Percentiles rank a stretch among this genome's conserved stretches.
These are phyloP conservation scores for Malus fusca DNA, from an alignment of 306 rosid species.

Conservation along the genomic window DNA sequence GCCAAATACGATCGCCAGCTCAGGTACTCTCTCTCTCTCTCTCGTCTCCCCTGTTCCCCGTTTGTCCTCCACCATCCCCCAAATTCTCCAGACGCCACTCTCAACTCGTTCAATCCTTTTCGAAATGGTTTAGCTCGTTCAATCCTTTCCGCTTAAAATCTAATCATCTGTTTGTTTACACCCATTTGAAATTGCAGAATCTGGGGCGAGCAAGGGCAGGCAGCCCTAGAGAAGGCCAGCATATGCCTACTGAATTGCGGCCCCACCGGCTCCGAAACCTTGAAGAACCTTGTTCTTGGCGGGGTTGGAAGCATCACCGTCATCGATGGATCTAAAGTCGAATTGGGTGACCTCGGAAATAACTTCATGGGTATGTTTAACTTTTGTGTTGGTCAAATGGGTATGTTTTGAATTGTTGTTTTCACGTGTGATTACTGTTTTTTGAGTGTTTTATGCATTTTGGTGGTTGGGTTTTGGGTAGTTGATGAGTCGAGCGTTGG, in stretches of 20 bases:
- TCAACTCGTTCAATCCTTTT: background rate
- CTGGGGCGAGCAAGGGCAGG: constrained; percentile 85
- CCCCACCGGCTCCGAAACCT: constrained; percentile 94
- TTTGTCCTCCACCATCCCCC: background rate
- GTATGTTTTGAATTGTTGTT: constrained; percentile 21
- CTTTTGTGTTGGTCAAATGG: constrained; percentile 24
- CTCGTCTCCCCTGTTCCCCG: background rate
- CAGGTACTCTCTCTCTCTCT: constrained; percentile 34
- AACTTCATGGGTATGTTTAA: constrained; percentile 67
- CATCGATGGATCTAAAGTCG: constrained; percentile 90
- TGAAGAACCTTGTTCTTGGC: constrained; percentile 90
- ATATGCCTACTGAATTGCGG: constrained; percentile 89
- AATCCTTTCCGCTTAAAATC: background rate
- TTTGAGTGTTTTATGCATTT: background rate
- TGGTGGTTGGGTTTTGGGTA: constrained; percentile 12
- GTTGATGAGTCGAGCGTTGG: constrained; percentile 86
- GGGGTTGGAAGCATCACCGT: constrained; percentile 96
- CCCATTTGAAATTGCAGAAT: constrained; percentile 41
- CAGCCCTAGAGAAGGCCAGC: constrained; percentile 77
- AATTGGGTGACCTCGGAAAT: constrained; percentile 87
- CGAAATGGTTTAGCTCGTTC: background rate
- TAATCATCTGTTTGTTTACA: background rate
- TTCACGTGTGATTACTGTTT: background rate
- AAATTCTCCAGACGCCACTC: background rate
- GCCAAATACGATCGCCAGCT: constrained; percentile 83